A percentile compares a stretch with the other conserved stretches of the same genome.
Evolutionary conservation across 441 rosid species (phyloP).

Genomic region (Gossypium schwendimanii): DNA sequence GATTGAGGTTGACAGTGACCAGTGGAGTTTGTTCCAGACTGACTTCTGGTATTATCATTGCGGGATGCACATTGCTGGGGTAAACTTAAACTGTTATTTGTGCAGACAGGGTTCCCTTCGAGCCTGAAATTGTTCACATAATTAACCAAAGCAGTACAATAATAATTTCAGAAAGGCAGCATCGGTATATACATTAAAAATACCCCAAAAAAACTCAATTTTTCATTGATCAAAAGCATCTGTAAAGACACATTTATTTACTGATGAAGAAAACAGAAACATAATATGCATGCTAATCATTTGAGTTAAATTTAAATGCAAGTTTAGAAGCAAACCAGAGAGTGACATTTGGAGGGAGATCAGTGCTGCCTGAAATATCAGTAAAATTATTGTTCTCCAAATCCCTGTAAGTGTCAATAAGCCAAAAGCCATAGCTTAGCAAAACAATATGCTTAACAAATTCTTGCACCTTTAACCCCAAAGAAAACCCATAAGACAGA

Average conservation of each 20-base stretch:
- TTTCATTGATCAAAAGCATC: not conserved
- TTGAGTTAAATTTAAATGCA: conserved; percentile 9
- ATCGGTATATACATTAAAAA: not conserved
- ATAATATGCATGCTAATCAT: conserved; percentile 2
- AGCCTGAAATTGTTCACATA: conserved; percentile 52
- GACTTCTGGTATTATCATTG: conserved; percentile 19
- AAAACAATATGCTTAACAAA: not conserved
- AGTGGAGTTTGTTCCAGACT: conserved; percentile 19
- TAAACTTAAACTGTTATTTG: conserved; percentile 27
- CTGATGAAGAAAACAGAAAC: not conserved
- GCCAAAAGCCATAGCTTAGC: conserved; percentile 5
- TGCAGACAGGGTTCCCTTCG: conserved; percentile 74
- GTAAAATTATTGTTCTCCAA: conserved; percentile 59
- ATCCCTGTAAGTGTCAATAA: conserved; percentile 48
- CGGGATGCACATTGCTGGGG: conserved; percentile 39
- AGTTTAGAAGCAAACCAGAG: conserved; percentile 52
- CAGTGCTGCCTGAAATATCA: conserved; percentile 48
- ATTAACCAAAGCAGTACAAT: not conserved
- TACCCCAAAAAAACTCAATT: not conserved
- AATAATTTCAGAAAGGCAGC: conserved; percentile 4
- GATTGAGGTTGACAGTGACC: conserved; percentile 34
- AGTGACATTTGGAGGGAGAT: conserved; percentile 70
- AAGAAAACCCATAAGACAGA: not conserved
- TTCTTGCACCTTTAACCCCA: not conserved
- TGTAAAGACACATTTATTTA: not conserved